phyloP scores from a whole-genome alignment of 225 moss, liverwort and hornwort species.

The Pseudisothecium myosuroides region DNA sequence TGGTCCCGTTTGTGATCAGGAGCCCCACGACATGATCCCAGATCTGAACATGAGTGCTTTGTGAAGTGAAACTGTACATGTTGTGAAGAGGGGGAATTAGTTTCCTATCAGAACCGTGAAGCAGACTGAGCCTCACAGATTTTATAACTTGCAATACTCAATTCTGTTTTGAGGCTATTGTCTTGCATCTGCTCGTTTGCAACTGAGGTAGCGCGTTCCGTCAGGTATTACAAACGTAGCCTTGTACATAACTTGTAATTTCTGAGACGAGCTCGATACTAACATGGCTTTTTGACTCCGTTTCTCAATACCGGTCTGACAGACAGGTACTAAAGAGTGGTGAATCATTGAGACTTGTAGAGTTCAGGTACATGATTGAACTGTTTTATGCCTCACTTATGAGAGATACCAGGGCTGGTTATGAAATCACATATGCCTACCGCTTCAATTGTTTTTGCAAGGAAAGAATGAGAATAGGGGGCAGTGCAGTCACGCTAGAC shows the following conservation, averaged over 20 bases:
- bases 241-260: neutral
- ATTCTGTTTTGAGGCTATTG: neutral
- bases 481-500: neutral
- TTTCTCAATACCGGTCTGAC: neutral
- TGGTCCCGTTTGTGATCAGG: neutral
- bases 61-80: constrained; percentile 18
- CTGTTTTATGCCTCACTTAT: neutral
- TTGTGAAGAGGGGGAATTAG: constrained; percentile 10
- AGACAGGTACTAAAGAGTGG: neutral
- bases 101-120: constrained; percentile 14
- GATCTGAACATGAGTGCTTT: neutral
- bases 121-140: constrained; percentile 7
- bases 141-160: neutral
- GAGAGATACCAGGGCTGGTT: neutral
- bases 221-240: neutral
- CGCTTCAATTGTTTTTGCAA: neutral
- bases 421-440: neutral
- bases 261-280: neutral
- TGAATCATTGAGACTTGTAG: neutral
- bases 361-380: neutral
- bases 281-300: neutral
- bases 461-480: neutral
- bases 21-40: neutral
- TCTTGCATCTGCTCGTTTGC: neutral
- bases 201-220: neutral